Percentiles rank a stretch among this genome's conserved stretches.
Evolutionary conservation across 1,284 basidiomycete species (phyloP).

Genomic region (Marasmius fiardii): DNA sequence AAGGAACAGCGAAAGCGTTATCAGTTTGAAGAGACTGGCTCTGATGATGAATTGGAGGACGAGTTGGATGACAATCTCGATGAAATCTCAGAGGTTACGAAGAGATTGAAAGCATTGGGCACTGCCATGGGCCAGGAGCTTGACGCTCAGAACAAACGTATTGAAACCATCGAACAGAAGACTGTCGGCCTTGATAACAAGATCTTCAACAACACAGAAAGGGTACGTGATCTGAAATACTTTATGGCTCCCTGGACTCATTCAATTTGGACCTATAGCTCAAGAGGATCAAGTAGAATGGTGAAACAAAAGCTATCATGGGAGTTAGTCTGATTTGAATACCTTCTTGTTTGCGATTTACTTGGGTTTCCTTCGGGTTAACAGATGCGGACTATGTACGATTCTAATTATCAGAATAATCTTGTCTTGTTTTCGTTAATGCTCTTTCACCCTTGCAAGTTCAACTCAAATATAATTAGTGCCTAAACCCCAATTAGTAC

Average conservation of each 20-base stretch:
- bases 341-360: too few species aligned
- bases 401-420: too few species aligned
- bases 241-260: neutral
- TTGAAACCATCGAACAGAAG: conserved; percentile 70
- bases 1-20: conserved; percentile 81
- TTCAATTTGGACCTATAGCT: conserved; percentile 38
- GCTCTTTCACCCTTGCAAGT: too few species aligned
- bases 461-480: too few species aligned
- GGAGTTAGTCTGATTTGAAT: too few species aligned
- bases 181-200: conserved; percentile 60
- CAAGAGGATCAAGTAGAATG: conserved; percentile 67
- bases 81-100: conserved; percentile 82
- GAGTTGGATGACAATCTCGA: conserved; percentile 91
- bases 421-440: too few species aligned
- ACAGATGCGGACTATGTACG: too few species aligned
- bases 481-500: too few species aligned
- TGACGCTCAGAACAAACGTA: conserved; percentile 71
- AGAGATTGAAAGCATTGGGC: conserved; percentile 82
- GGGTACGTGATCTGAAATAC: conserved; percentile 39
- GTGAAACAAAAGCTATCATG: too few species aligned
- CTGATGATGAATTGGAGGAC: conserved; percentile 95
- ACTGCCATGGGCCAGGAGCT: conserved; percentile 83
- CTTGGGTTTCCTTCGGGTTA: too few species aligned
- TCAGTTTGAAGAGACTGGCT: conserved; percentile 93
- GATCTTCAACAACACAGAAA: conserved; percentile 68